A percentile compares a stretch with the other conserved stretches of the same genome.
phyloP scores from a whole-genome alignment of 2,329 filamentous ascomycete species.

The Fusarium miscanthi region DNA sequence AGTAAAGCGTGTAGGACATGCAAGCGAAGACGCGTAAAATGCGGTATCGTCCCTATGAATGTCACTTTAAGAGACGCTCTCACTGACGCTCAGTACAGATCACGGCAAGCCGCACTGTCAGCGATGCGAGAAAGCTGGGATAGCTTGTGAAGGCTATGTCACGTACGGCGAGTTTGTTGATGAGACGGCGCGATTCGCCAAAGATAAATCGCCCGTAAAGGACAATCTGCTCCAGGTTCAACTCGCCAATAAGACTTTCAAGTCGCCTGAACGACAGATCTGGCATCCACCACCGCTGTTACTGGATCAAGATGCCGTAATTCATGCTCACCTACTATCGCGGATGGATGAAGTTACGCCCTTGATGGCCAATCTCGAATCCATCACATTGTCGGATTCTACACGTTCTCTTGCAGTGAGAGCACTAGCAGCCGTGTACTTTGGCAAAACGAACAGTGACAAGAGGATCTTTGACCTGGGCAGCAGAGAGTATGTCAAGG shows the following conservation, averaged over 20 bases:
- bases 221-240: neutral
- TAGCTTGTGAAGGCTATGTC: conserved; percentile 13
- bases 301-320: conserved; percentile 1
- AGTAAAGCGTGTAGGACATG: conserved; percentile 26
- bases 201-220: neutral
- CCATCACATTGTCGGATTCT: neutral
- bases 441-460: conserved; percentile 7
- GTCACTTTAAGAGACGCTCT: no score
- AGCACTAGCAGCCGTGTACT: conserved; percentile 17
- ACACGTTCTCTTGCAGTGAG: conserved; percentile 4
- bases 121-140: conserved; percentile 7
- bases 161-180: conserved; percentile 10
- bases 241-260: accelerated
- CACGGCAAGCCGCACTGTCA: conserved; percentile 13
- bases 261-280: neutral
- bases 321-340: conserved; percentile 10
- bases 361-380: conserved; percentile 1
- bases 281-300: neutral
- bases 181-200: neutral
- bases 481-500: neutral
- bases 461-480: neutral
- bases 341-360: conserved; percentile 8
- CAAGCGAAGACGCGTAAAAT: conserved; percentile 28
- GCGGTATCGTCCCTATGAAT: neutral
- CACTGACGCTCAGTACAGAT: conserved; percentile 1